A percentile compares a stretch with the other conserved stretches of the same genome.
Evolutionary conservation across 441 rosid genomes (phyloP).

Genomic region (Aquilaria agallochum): DNA sequence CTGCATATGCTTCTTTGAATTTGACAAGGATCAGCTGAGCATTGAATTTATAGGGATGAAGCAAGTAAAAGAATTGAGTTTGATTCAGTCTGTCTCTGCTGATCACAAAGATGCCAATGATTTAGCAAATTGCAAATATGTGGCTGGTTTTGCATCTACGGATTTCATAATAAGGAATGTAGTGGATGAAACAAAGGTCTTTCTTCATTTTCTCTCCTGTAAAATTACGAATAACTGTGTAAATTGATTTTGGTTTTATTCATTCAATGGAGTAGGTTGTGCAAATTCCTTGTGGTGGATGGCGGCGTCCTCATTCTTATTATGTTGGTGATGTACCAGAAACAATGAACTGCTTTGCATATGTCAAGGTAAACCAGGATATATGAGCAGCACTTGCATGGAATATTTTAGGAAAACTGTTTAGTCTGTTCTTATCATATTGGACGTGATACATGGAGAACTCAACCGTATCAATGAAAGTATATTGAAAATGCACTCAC

Average conservation of each 20-base stretch:
- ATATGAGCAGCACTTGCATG: not conserved
- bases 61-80: conserved; percentile 83
- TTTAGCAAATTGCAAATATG: conserved; percentile 53
- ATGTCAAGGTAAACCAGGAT: conserved; percentile 63
- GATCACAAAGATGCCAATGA: conserved; percentile 28
- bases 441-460: not conserved
- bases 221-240: too few species aligned
- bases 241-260: too few species aligned
- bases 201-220: conserved; percentile 8
- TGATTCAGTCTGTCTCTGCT: conserved; percentile 61
- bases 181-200: conserved; percentile 71
- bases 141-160: conserved; percentile 87
- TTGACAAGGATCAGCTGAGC: conserved; percentile 46
- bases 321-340: conserved; percentile 77
- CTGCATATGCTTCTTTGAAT: conserved; percentile 86
- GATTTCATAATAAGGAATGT: conserved; percentile 89
- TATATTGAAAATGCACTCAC: too few species aligned
- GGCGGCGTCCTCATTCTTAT: conserved; percentile 97
- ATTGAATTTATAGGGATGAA: conserved; percentile 90
- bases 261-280: conserved; percentile 52
- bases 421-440: not conserved
- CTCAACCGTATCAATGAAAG: too few species aligned
- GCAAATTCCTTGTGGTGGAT: conserved; percentile 96
- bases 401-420: conserved; percentile 4
- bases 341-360: conserved; percentile 72